Conservation (phyloP, 2,329 filamentous ascomycete species). For the Aspergillus ruber region DNA sequence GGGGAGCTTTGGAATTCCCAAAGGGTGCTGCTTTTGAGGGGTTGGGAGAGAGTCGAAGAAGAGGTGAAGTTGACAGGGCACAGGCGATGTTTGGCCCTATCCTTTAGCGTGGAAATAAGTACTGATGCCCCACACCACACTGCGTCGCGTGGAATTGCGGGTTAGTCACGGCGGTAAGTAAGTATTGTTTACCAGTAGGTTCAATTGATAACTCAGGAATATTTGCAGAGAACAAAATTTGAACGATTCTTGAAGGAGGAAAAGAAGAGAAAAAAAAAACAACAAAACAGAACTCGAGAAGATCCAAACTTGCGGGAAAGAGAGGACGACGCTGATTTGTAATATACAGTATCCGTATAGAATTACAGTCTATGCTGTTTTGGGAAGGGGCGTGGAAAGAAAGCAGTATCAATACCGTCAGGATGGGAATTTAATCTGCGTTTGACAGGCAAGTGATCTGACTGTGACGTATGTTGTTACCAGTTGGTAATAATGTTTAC, state of each 20-base stretch:
- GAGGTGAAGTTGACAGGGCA: slow-evolving; percentile 30
- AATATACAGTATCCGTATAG: slow-evolving; percentile 4
- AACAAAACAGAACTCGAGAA: background rate
- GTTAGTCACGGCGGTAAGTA: slow-evolving; percentile 5
- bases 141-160: slow-evolving; percentile 22
- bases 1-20: too few species aligned
- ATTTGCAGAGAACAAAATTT: background rate
- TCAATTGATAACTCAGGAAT: background rate
- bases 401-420: slow-evolving; percentile 15
- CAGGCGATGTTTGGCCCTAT: slow-evolving; percentile 37
- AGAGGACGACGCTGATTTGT: too few species aligned
- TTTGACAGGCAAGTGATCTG: too few species aligned
- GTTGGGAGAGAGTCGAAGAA: slow-evolving; percentile 22
- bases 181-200: background rate
- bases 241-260: slow-evolving; percentile 3
- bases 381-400: slow-evolving; percentile 1
- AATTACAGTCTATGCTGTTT: background rate
- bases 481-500: slow-evolving; percentile 2
- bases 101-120: slow-evolving; percentile 34
- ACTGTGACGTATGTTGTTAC: too few species aligned
- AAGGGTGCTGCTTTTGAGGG: slow-evolving; percentile 1
- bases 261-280: slow-evolving; percentile 10
- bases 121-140: slow-evolving; percentile 33
- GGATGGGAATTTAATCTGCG: background rate
- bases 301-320: too few species aligned